Evolutionary conservation across 495 filamentous ascomycete species (phyloP).

Genomic region (Trichodelitschia bisporula): DNA sequence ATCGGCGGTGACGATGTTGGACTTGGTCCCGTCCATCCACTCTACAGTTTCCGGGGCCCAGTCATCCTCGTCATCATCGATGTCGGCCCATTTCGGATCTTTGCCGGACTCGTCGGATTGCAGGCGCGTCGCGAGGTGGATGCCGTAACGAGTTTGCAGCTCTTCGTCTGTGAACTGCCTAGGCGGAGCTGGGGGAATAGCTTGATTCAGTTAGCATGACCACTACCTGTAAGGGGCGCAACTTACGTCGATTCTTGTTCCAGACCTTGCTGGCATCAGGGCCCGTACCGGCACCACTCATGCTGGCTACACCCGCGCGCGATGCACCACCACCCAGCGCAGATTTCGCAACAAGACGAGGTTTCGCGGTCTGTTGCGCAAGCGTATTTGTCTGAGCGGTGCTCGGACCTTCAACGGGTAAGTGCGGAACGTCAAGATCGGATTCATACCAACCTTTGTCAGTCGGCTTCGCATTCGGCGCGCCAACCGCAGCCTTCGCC

Average conservation of each 20-base stretch:
- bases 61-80: slow-evolving; percentile 95
- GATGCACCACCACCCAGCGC: slow-evolving; percentile 29
- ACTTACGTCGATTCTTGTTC: slow-evolving; percentile 93
- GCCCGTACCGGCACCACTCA: slow-evolving; percentile 22
- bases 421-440: not conserved
- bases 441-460: slow-evolving; percentile 11
- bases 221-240: not conserved
- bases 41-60: slow-evolving; percentile 93
- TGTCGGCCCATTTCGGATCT: slow-evolving; percentile 91
- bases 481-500: slow-evolving; percentile 26
- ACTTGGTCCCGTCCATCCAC: slow-evolving; percentile 94
- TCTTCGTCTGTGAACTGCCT: slow-evolving; percentile 97
- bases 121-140: slow-evolving; percentile 81
- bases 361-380: slow-evolving; percentile 23
- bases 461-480: slow-evolving; percentile 10
- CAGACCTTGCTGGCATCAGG: slow-evolving; percentile 64
- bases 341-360: slow-evolving; percentile 42
- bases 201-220: slow-evolving; percentile 17
- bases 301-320: slow-evolving; percentile 20
- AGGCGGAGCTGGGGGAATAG: slow-evolving; percentile 49
- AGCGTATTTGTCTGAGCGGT: slow-evolving; percentile 26
- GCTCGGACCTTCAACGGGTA: slow-evolving; percentile 9
- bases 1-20: slow-evolving; percentile 39
- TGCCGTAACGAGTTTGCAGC: slow-evolving; percentile 81
- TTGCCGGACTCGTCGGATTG: slow-evolving; percentile 61